Percentiles rank a stretch among this genome's conserved stretches.
Conservation (phyloP, 306 rosid species). For the Castanea mollissima region DNA sequence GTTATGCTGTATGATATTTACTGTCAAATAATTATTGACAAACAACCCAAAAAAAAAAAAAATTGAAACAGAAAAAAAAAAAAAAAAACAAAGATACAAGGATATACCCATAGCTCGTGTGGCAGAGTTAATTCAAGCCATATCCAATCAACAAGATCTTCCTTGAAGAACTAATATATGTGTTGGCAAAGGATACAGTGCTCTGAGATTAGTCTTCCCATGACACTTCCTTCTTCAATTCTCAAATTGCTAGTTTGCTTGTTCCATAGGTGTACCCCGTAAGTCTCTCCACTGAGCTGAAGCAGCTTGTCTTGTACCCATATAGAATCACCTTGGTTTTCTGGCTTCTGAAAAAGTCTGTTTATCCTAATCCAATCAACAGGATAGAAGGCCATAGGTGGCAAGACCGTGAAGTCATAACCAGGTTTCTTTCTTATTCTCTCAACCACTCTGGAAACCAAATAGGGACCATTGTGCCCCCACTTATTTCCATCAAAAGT, state of each 20-base stretch:
- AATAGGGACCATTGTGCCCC: constrained; percentile 89
- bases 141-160: neutral
- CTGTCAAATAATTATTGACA: too few relatives aligned
- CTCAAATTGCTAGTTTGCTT: constrained; percentile 49
- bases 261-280: constrained; percentile 78
- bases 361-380: constrained; percentile 54
- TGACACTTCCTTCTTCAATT: constrained; percentile 64
- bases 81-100: neutral
- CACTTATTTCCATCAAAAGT: constrained; percentile 77
- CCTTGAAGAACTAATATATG: constrained; percentile 19
- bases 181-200: constrained; percentile 52
- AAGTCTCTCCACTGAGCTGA: constrained; percentile 50
- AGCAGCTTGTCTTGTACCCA: constrained; percentile 54
- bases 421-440: constrained; percentile 30
- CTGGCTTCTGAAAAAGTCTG: constrained; percentile 47
- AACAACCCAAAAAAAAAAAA: too few relatives aligned
- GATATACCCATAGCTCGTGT: neutral
- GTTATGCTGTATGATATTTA: too few relatives aligned
- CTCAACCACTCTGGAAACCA: constrained; percentile 72
- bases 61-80: neutral
- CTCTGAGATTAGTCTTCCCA: constrained; percentile 50
- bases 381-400: constrained; percentile 65
- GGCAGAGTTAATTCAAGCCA: too few relatives aligned
- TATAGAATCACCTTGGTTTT: constrained; percentile 27
- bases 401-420: constrained; percentile 44